Conservation (phyloP, 2,329 filamentous ascomycete genomes). For the Diaporthe australafricana region DNA sequence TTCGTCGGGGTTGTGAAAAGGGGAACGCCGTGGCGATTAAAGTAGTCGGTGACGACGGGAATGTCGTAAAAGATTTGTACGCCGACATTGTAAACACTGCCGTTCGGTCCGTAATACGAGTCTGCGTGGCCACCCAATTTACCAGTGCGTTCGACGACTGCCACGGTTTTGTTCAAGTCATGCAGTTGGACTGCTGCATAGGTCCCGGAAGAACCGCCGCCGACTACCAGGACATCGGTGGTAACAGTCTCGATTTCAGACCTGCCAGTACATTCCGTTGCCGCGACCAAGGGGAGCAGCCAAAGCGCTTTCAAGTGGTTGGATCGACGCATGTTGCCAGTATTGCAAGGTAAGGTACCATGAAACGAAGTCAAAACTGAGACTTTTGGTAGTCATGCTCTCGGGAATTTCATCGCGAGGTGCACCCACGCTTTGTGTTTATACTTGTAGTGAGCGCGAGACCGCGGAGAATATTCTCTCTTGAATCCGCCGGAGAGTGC, state of each 20-base stretch:
- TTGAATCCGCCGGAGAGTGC: neutral
- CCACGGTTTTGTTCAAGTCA: neutral
- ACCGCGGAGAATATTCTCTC: neutral
- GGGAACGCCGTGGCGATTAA: conserved; percentile 45
- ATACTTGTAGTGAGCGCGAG: neutral
- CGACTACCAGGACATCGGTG: neutral
- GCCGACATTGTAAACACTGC: conserved; percentile 40
- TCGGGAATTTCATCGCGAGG: too few relatives aligned
- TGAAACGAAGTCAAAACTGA: neutral
- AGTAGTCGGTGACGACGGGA: conserved; percentile 55
- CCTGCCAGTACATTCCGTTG: neutral
- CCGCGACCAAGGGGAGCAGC: neutral
- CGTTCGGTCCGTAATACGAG: conserved; percentile 41
- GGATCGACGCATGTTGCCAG: neutral
- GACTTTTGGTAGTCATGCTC: neutral
- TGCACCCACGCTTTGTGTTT: neutral
- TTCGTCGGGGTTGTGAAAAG: conserved; percentile 20
- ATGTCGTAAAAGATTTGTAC: conserved; percentile 40
- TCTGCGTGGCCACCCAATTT: conserved; percentile 41
- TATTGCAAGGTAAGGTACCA: neutral
- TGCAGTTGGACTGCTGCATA: conserved; percentile 1
- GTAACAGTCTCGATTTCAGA: neutral
- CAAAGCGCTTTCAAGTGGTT: neutral
- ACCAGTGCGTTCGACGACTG: neutral
- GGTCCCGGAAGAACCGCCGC: conserved; percentile 12